Evolutionary conservation across 768 basidiomycete genomes (phyloP), one percentile per base, ranked within the genome.

Genomic region (Xerocomus potaroensis): DNA sequence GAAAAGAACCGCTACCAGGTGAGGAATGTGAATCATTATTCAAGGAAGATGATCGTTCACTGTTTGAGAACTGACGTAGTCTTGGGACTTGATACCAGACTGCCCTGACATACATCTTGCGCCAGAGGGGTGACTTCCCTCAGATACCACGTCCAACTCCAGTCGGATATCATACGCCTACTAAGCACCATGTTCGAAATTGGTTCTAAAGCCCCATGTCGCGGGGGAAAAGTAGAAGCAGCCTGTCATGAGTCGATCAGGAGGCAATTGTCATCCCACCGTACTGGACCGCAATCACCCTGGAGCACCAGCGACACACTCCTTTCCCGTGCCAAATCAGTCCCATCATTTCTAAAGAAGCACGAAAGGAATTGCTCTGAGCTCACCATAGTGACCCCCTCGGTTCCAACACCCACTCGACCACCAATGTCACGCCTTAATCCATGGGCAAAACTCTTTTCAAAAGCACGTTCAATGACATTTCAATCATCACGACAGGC

Each of bases 301-400:
- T 61, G 61, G 45, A 43, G 47, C n/a, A 18, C 49, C 10, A 5
- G 48, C 15, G 63, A 63, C 26, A 21, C 55, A 0, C 63, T 27
- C 26, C 49, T 67, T 36, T 54, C 61, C 11, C 59, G 49, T 4
- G 49, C 60, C 22, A 59, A 54, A 24, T 45, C 56, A 16, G 50
- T 57, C 23, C 45, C 43, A 2, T 54, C 61, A 3, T 48, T 58
- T 0, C 51, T 50, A 22, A 16, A 30, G 33, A 48, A 37, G 12
- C 59, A 60, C 12, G 34, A 43, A 22, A 57, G 49, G 26, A 49
- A 41, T 31, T 8, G 12, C 18, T 56, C 59, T 8, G 22, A 42
- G 9, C 12, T 1, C 19, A 27, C 8, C 11, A 19, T 16, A 9
- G 3, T 14, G 3, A 11, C 39, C 5, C 22, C 40, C 5, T 9